Evolutionary conservation across 2,329 filamentous ascomycete genomes (phyloP).

Genomic region (Ophiostoma quercus): DNA sequence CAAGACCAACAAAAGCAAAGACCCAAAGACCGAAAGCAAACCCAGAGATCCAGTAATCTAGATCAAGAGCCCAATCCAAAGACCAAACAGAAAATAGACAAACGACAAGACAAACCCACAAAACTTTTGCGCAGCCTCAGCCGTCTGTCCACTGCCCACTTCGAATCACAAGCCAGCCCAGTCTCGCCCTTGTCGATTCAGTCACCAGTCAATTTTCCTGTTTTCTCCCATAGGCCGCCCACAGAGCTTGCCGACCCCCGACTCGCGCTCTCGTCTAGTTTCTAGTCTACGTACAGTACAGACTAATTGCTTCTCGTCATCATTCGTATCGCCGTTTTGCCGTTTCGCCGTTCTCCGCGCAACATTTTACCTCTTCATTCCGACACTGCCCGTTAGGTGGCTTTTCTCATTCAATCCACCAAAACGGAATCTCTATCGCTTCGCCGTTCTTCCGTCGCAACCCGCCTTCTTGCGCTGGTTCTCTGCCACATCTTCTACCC

Average conservation of each 20-base stretch:
- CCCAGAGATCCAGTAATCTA: background rate
- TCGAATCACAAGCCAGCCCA: conserved; percentile 15
- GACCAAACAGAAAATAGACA: background rate
- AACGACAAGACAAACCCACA: conserved; percentile 11
- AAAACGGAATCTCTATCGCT: conserved; percentile 49
- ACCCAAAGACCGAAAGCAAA: background rate
- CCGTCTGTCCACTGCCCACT: conserved; percentile 9
- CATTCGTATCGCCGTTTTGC: conserved; percentile 9
- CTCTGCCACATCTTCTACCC: conserved; percentile 50
- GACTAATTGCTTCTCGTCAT: conserved; percentile 14
- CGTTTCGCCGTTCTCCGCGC: background rate
- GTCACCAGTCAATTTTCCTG: conserved; percentile 5
- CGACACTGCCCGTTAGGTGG: conserved; percentile 21
- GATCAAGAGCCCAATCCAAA: conserved; percentile 5
- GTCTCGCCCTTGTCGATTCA: conserved; percentile 10
- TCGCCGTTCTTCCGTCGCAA: conserved; percentile 42
- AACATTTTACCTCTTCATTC: background rate
- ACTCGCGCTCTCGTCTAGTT: background rate
- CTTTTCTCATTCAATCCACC: conserved; percentile 35
- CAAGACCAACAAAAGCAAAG: background rate
- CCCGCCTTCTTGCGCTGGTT: conserved; percentile 43
- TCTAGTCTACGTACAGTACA: background rate
- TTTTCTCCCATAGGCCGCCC: conserved; percentile 10
- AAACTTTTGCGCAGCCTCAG: conserved; percentile 17
- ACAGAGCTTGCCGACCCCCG: background rate